Evolutionary conservation across 805 yeast species (phyloP), one percentile per base, ranked within the genome.

Genomic region (Teunomyces cretensis): DNA sequence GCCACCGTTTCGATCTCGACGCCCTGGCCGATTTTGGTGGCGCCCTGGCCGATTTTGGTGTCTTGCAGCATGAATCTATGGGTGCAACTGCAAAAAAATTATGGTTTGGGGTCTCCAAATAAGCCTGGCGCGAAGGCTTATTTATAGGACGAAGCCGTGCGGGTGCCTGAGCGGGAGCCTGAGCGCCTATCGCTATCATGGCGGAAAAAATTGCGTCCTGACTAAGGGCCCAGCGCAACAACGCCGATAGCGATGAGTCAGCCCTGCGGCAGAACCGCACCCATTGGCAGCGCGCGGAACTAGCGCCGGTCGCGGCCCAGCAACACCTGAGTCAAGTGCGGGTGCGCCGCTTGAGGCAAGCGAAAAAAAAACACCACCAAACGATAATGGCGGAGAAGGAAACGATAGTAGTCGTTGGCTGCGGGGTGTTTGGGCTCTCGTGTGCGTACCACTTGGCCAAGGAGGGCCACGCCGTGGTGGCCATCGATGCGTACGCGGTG

Each of bases 241-340:
- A 19, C 6, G 22, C 22, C 22, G 22, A 19, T 19, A 19, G 22
- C 6, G n/a, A 35, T 35, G 38, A 35, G 38, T 35, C 38, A 35
- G 38, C 28, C 26, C n/a, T 11, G 36, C 36, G 36, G 36, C 36
- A 33, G 9, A 31, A 33, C 22, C n/a, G n/a, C n/a, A n/a, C n/a
- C n/a, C n/a, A n/a, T n/a, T n/a, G n/a, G n/a, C n/a, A n/a, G n/a
- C n/a, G n/a, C n/a, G n/a, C n/a, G n/a, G n/a, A n/a, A n/a, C n/a
- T n/a, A n/a, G n/a, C n/a, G n/a, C n/a, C n/a, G n/a, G n/a, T n/a
- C n/a, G n/a, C n/a, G 9, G 17, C 22, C 22, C 22, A 19, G 22
- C 22, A 19, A 19, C 22, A 19, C 22, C n/a, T 19, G 22, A 19
- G 22, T 19, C 22, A 19, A 19, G 7, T 2, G 6, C n/a, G 26